Conservation (phyloP, 192 early-diverging fungal species). For the Coemansia erecta region DNA sequence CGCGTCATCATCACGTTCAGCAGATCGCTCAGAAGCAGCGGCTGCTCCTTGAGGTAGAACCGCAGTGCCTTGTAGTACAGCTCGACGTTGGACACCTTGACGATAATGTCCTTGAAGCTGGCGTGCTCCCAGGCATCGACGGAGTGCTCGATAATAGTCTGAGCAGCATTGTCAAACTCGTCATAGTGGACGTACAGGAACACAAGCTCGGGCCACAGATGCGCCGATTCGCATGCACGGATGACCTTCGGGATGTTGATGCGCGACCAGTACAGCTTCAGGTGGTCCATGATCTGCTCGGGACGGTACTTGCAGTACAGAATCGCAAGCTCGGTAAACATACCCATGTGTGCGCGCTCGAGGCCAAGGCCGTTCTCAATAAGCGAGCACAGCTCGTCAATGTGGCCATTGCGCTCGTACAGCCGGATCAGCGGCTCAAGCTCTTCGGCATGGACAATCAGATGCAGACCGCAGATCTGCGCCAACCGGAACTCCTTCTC, state of each 20-base stretch:
- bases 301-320: conserved; percentile 95
- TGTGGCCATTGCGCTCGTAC: conserved; percentile 87
- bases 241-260: conserved; percentile 99
- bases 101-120: conserved; percentile 94
- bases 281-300: conserved; percentile 95
- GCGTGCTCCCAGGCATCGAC: conserved; percentile 96
- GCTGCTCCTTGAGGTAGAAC: conserved; percentile 97
- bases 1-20: conserved; percentile 83
- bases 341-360: conserved; percentile 99
- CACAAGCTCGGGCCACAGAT: conserved; percentile 96
- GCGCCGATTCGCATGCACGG: conserved; percentile 84
- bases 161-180: conserved; percentile 96
- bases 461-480: conserved; percentile 95
- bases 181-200: conserved; percentile 99
- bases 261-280: conserved; percentile 95
- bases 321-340: conserved; percentile 99
- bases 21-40: conserved; percentile 89
- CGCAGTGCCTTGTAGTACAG: conserved; percentile 97
- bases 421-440: conserved; percentile 81
- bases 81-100: conserved; percentile 96
- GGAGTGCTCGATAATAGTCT: conserved; percentile 94
- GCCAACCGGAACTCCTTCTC: conserved; percentile 95
- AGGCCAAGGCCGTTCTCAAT: conserved; percentile 93
- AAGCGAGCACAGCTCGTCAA: conserved; percentile 86
- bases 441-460: conserved; percentile 98